Evolutionary conservation across 805 yeast genomes (phyloP).

Genomic region (Cyberlindnera misumaiensis): DNA sequence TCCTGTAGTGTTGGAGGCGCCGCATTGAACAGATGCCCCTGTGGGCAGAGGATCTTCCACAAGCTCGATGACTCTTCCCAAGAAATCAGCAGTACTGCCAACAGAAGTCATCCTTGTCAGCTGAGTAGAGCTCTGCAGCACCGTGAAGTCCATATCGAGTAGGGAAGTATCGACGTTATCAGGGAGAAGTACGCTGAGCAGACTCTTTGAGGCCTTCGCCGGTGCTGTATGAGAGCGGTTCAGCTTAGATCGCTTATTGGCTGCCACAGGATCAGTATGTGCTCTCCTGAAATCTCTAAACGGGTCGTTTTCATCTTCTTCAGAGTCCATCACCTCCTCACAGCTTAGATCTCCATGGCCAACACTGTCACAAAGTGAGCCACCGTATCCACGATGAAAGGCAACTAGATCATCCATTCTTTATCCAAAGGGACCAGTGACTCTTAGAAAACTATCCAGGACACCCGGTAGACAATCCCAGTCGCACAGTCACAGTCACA

Average conservation of each 20-base stretch:
- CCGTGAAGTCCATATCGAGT: slow-evolving; percentile 3
- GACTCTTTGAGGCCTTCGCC: background rate
- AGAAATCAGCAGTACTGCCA: background rate
- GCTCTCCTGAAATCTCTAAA: slow-evolving; percentile 6
- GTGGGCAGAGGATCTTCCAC: background rate
- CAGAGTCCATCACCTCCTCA: slow-evolving; percentile 16
- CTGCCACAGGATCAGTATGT: background rate
- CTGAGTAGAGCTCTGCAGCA: slow-evolving; percentile 5
- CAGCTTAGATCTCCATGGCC: slow-evolving; percentile 7
- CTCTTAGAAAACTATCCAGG: too few species aligned
- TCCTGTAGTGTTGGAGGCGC: too few species aligned
- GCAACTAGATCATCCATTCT: too few species aligned
- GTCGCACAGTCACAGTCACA: too few species aligned
- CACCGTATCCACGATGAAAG: background rate
- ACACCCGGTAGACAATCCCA: too few species aligned
- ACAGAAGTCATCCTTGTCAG: background rate
- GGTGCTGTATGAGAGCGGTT: too few species aligned
- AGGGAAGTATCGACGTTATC: slow-evolving; percentile 4
- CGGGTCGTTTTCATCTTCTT: slow-evolving; percentile 11
- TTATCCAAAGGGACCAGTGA: too few species aligned
- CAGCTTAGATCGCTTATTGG: too few species aligned
- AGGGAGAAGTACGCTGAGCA: slow-evolving; percentile 6
- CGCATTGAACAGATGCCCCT: too few species aligned
- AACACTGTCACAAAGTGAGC: background rate
- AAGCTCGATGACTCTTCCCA: background rate